Evolutionary conservation across 352 stramenopile species (phyloP), one percentile per base, ranked within the genome.

Genomic region (Pythium grandisporangium): DNA sequence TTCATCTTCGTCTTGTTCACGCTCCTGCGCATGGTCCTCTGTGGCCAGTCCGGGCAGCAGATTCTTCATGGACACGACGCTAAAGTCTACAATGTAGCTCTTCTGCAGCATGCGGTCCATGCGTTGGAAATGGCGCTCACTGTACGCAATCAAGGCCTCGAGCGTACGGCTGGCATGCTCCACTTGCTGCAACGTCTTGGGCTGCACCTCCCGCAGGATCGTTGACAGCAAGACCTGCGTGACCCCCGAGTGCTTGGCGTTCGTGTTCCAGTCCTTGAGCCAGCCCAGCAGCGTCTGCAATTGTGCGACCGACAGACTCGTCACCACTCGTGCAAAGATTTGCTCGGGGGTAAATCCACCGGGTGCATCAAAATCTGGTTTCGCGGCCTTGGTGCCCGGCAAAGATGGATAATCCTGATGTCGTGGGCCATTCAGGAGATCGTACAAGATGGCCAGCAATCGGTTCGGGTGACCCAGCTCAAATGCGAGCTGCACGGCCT

Each of bases 221-320:
- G 89, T 86, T 34, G 90, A 85, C n/a, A 99, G 50, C 6, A 98
- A 58, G 22, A 94, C 58, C 66, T 98, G 95, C 35, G 84, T 95
- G 34, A 98, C 70, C 34, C 82, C 64, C n/a, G 76, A 93, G 57
- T 98, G 96, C 36, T 86, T 82, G 17, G 91, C 90, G 51, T 98
- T 95, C 39, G 95, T 98, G 64, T 99, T 99, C 96, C 96, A 99
- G 45, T 99, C 95, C 34, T 89, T 74, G 45, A 96, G 73, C 73
- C 97, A 98, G 24, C 84, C 66, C 10, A 99, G 68, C 14, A 98
- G 79, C 59, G 92, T 87, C 41, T 64, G 70, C 22, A 98, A 66
- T 33, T 95, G 61, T 29, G 93, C 84, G 35, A 85, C 66, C 24
- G 66, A 52, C 50, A 97, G 91, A 24, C 66, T 88, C 30, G 61